A percentile compares a stretch with the other conserved stretches of the same genome.
phyloP scores from a whole-genome alignment of 768 basidiomycete genomes.

The Kwoniella botswanensis region DNA sequence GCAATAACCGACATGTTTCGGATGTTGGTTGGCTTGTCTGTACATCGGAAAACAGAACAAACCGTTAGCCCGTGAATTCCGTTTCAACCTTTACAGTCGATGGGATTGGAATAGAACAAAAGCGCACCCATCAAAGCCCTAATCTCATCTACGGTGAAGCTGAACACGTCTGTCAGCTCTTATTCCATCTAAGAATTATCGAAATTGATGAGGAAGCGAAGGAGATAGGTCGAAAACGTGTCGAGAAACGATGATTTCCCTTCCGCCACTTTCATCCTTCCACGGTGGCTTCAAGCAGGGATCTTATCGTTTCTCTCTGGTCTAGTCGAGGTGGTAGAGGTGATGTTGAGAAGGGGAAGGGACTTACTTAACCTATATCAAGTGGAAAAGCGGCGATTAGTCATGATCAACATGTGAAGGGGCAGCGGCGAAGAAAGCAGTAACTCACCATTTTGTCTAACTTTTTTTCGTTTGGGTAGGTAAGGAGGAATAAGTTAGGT shows the following conservation, averaged over 20 bases:
- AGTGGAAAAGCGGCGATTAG: slow-evolving; percentile 11
- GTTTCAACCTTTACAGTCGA: neutral
- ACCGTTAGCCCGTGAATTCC: neutral
- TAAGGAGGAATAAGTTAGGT: slow-evolving; percentile 1
- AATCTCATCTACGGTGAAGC: slow-evolving; percentile 60
- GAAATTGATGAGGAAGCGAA: neutral
- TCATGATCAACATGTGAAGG: slow-evolving; percentile 38
- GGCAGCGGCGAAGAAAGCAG: neutral
- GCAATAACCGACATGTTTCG: slow-evolving; percentile 63
- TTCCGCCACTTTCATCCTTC: neutral
- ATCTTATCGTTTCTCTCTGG: slow-evolving; percentile 6
- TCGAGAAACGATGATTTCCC: neutral
- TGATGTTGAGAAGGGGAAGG: neutral
- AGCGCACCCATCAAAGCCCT: slow-evolving; percentile 36
- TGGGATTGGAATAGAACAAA: neutral
- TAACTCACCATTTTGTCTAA: slow-evolving; percentile 49
- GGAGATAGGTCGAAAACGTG: slow-evolving; percentile 2
- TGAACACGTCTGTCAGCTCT: slow-evolving; percentile 19
- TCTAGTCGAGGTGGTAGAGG: neutral
- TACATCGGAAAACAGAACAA: neutral
- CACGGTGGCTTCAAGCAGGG: neutral
- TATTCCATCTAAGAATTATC: neutral
- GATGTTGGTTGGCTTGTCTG: slow-evolving; percentile 57
- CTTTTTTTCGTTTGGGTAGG: slow-evolving; percentile 28
- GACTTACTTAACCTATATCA: slow-evolving; percentile 49